These are phyloP conservation scores for Mallotus repandus DNA, from an alignment of 441 rosid species.

Conservation along the genomic window DNA sequence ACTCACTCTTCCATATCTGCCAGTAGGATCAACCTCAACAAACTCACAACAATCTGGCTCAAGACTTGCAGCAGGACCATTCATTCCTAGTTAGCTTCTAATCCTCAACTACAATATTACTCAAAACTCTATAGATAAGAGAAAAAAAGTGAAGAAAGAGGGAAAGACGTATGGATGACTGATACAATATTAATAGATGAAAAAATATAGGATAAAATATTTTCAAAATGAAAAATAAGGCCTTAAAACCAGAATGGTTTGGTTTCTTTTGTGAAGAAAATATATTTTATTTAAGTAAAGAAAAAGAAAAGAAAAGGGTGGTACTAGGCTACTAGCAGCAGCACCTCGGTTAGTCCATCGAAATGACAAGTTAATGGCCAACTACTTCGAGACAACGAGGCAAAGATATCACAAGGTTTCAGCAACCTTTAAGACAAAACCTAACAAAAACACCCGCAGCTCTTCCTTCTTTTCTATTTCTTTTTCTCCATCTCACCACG, in stretches of 20 bases:
- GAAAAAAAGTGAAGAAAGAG: constrained; percentile 5
- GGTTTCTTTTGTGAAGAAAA: not conserved
- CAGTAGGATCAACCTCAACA: constrained; percentile 96
- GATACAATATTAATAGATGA: not conserved
- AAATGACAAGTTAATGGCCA: constrained; percentile 30
- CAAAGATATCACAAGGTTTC: constrained; percentile 30
- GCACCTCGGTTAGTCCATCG: constrained; percentile 23
- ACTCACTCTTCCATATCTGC: constrained; percentile 96
- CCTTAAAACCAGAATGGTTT: not conserved
- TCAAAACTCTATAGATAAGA: not conserved
- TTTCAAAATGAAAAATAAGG: not conserved
- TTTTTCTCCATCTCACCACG: constrained; percentile 33
- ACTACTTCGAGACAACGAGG: constrained; percentile 32
- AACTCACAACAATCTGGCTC: constrained; percentile 51
- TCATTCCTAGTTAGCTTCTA: constrained; percentile 33
- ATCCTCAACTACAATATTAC: not conserved
- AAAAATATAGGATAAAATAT: not conserved
- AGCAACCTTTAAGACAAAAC: constrained; percentile 14
- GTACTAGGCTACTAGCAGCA: too few relatives aligned
- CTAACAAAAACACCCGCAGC: constrained; percentile 25
- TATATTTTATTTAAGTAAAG: not conserved
- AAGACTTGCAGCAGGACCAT: constrained; percentile 25
- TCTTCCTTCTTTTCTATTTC: not conserved
- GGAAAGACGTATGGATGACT: not conserved
- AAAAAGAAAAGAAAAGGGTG: not conserved